Conservation (phyloP, 2,329 filamentous ascomycete species). For the Talaromyces verruculosus region DNA sequence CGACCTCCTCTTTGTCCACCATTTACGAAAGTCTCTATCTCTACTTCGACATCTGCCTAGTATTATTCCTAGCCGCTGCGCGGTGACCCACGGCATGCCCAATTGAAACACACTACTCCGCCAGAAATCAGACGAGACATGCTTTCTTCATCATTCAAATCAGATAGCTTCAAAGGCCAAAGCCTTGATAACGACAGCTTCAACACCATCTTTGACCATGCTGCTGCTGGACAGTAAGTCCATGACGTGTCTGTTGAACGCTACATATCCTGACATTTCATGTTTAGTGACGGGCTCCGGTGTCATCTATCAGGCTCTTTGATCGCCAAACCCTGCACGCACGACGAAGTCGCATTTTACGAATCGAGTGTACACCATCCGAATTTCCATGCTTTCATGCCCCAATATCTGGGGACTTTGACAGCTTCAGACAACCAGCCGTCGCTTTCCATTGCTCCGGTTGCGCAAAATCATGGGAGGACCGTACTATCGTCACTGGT, state of each 20-base stretch:
- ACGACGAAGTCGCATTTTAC: slow-evolving; percentile 86
- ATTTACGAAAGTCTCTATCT: slow-evolving; percentile 1
- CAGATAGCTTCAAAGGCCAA: slow-evolving; percentile 35
- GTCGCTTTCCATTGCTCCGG: slow-evolving; percentile 40
- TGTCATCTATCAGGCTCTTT: slow-evolving; percentile 79
- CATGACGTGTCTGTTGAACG: neutral
- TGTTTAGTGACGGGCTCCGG: slow-evolving; percentile 77
- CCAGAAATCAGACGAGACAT: slow-evolving; percentile 5
- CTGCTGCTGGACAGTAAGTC: slow-evolving; percentile 52
- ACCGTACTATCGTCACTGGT: slow-evolving; percentile 31
- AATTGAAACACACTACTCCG: neutral
- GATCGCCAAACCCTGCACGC: slow-evolving; percentile 91
- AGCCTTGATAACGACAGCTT: slow-evolving; percentile 42
- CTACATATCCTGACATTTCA: neutral
- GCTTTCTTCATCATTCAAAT: slow-evolving; percentile 33
- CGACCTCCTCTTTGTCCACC: neutral
- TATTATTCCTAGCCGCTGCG: slow-evolving; percentile 3
- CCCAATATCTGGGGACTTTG: slow-evolving; percentile 78
- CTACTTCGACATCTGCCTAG: neutral
- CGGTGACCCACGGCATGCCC: slow-evolving; percentile 17
- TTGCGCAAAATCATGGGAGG: slow-evolving; percentile 51
- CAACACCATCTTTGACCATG: slow-evolving; percentile 45
- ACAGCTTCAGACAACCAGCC: slow-evolving; percentile 48
- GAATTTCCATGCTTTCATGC: slow-evolving; percentile 77
- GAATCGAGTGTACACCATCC: slow-evolving; percentile 67